A percentile compares a stretch with the other conserved stretches of the same genome.
Conservation (phyloP, 768 basidiomycete genomes). For the Neoboletus brunneissimus region DNA sequence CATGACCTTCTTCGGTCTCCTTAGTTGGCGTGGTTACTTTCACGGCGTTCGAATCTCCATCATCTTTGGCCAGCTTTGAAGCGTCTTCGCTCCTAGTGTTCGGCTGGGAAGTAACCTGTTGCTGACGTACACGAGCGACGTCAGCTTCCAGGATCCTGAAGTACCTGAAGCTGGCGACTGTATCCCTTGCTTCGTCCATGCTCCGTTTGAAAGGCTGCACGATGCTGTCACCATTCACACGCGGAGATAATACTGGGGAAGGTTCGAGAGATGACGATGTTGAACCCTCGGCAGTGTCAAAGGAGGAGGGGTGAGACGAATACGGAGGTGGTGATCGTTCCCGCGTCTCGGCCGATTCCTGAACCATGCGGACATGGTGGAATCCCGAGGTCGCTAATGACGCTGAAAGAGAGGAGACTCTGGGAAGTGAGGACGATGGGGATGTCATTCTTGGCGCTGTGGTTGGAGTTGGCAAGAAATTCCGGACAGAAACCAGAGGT, state of each 20-base stretch:
- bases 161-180: slow-evolving; percentile 47
- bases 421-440: slow-evolving; percentile 38
- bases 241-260: slow-evolving; percentile 22
- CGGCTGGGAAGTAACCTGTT: slow-evolving; percentile 4
- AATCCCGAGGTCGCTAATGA: slow-evolving; percentile 61
- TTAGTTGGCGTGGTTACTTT: slow-evolving; percentile 9
- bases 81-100: slow-evolving; percentile 10
- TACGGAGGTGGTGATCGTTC: slow-evolving; percentile 34
- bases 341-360: slow-evolving; percentile 15
- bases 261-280: slow-evolving; percentile 19
- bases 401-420: slow-evolving; percentile 65
- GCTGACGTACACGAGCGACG: slow-evolving; percentile 30
- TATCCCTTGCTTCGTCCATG: slow-evolving; percentile 46
- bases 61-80: slow-evolving; percentile 8
- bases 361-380: slow-evolving; percentile 45
- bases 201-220: slow-evolving; percentile 41
- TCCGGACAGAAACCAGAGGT: slow-evolving; percentile 44
- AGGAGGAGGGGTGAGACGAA: slow-evolving; percentile 36
- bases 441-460: slow-evolving; percentile 37
- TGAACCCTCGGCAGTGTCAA: slow-evolving; percentile 24
- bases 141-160: slow-evolving; percentile 44
- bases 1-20: slow-evolving; percentile 7
- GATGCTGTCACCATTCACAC: slow-evolving; percentile 25
- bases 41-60: slow-evolving; percentile 9
- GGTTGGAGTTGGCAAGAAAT: slow-evolving; percentile 52